phyloP scores from a whole-genome alignment of 2,329 filamentous ascomycete species.

The Sphaerulina populicola region DNA sequence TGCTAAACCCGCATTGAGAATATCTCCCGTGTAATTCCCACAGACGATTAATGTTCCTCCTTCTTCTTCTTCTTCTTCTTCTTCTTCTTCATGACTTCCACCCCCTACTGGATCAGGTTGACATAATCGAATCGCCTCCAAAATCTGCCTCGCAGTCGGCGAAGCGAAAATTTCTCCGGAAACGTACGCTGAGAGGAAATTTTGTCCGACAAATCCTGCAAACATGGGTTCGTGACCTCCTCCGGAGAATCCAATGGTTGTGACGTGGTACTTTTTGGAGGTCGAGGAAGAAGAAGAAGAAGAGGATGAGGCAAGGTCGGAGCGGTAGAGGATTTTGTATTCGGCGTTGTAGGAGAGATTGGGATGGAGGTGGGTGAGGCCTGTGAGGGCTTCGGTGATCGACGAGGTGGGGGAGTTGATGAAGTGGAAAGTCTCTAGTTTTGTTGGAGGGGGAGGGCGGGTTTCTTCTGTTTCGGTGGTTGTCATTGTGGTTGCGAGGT shows the following conservation, averaged over 20 bases:
- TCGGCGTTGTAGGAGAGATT: conserved; percentile 29
- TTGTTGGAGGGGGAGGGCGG: conserved; percentile 5
- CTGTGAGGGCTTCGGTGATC: conserved; percentile 32
- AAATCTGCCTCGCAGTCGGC: conserved; percentile 55
- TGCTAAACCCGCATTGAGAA: conserved; percentile 54
- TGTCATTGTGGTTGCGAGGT: conserved; percentile 12
- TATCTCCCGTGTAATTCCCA: conserved; percentile 59
- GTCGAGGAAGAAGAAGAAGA: neutral
- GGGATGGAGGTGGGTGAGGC: conserved; percentile 32
- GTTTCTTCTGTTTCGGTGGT: conserved; percentile 19
- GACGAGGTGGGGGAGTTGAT: conserved; percentile 31
- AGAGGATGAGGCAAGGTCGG: conserved; percentile 21
- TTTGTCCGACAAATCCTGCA: conserved; percentile 55
- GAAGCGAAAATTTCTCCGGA: conserved; percentile 57
- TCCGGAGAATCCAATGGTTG: conserved; percentile 33
- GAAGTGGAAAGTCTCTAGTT: conserved; percentile 33
- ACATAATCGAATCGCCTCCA: conserved; percentile 50
- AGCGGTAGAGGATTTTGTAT: conserved; percentile 34
- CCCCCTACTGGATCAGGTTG: conserved; percentile 39
- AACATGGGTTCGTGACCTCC: conserved; percentile 51
- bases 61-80: no score
- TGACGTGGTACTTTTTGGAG: conserved; percentile 30
- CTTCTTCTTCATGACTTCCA: conserved; percentile 11
- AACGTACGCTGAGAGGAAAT: conserved; percentile 54
- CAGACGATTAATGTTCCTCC: conserved; percentile 52